Evolutionary conservation across 2,329 filamentous ascomycete species (phyloP).

Genomic region (Trichoderma polysporum): DNA sequence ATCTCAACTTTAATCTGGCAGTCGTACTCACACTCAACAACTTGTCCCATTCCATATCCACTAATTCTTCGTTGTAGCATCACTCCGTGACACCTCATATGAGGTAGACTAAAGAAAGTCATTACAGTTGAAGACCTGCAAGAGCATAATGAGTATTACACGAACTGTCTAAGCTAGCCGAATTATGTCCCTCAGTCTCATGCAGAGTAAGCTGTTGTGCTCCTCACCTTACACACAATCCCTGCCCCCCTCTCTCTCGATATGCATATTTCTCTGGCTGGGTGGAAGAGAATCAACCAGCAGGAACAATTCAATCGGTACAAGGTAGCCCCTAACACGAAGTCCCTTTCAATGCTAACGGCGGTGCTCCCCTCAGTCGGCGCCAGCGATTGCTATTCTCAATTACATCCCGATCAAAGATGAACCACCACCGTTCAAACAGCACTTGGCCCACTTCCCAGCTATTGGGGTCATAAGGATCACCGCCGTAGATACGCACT

Average conservation of each 20-base stretch:
- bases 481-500: slow-evolving; percentile 47
- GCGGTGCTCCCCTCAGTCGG: slow-evolving; percentile 44
- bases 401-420: slow-evolving; percentile 55
- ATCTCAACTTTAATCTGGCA: neutral
- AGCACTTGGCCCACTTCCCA: slow-evolving; percentile 61
- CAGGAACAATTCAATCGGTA: neutral
- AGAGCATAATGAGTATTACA: too few species aligned
- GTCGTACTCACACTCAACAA: neutral
- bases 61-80: too few species aligned
- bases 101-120: too few species aligned
- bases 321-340: neutral
- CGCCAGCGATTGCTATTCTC: slow-evolving; percentile 54
- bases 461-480: slow-evolving; percentile 47
- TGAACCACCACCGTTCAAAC: slow-evolving; percentile 59
- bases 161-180: neutral
- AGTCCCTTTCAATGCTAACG: slow-evolving; percentile 25
- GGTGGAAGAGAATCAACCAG: neutral
- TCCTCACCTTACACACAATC: neutral
- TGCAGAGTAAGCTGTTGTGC: neutral
- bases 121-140: too few species aligned
- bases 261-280: neutral
- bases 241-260: too few species aligned
- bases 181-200: neutral
- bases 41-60: neutral
- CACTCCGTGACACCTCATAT: neutral